Evolutionary conservation across 2,329 filamentous ascomycete species (phyloP), one percentile per base, ranked within the genome.

Genomic region (Cytospora leucostoma): DNA sequence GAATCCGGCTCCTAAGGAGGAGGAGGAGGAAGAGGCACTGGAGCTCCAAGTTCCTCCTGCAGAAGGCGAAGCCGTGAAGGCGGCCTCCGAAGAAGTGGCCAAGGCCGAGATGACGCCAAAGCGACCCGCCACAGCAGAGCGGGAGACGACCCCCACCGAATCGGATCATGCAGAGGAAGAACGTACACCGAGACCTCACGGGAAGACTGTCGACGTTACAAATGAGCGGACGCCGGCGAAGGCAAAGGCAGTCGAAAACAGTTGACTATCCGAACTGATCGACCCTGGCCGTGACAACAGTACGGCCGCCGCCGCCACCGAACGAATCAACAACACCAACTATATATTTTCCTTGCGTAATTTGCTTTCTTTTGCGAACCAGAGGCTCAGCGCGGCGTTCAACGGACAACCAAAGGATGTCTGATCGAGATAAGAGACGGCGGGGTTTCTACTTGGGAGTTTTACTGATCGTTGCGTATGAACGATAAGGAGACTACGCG

Each of bases 31-130:
- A 68, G 68, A 57, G 59, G 64, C 65, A 55, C 56, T 37, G 32
- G 56, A 55, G 3, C 72, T 70, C 33, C 74, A 71, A 17, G 71
- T 74, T 3, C 74, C 74, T 7, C 70, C 74, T 38, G 66, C 66
- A n/a, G 71, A 70, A 40, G 44, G 44, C n/a, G 11, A 10, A 47
- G 62, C 68, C 8, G 61, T 60, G 7, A 59, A 67, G 37, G 15
- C 37, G 33, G 33, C 38, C 38, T 21, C 33, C 19, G 66, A 67
- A 56, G 64, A 68, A 47, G 11, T 62, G 61, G 15, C 64, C 15
- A 70, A 71, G 51, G 69, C 75, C 47, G 78, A 82, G 40, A 77
- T 77, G 53, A 83, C 80, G 33, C 81, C 81, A 27, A 78, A 78
- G 56, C 78, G 51, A 4, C 51, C 63, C n/a, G 10, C 52, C 15